Evolutionary conservation across 2,329 filamentous ascomycete species (phyloP).

Genomic region (Rutstroemia sydowiana): DNA sequence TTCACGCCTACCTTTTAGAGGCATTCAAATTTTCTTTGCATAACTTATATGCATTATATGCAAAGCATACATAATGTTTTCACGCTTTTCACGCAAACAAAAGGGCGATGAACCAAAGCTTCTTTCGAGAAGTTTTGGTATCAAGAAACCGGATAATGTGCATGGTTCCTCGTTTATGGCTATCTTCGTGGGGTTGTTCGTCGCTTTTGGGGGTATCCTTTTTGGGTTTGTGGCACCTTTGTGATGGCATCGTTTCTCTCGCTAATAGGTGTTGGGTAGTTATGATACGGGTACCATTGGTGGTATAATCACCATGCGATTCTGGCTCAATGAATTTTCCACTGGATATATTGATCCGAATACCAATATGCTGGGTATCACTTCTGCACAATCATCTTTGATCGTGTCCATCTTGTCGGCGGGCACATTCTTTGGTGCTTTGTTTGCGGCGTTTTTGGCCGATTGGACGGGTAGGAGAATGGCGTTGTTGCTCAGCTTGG

Average conservation of each 20-base stretch:
- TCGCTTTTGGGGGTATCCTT: constrained; percentile 53
- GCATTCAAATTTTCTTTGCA: not conserved
- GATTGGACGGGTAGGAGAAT: constrained; percentile 43
- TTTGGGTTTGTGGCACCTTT: constrained; percentile 39
- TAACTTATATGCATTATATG: not conserved
- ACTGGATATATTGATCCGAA: constrained; percentile 41
- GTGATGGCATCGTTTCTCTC: not conserved
- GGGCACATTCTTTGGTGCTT: constrained; percentile 66
- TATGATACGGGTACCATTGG: constrained; percentile 54
- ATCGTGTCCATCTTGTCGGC: constrained; percentile 64
- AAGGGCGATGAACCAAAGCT: not conserved
- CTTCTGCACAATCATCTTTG: constrained; percentile 49
- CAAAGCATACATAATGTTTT: not conserved
- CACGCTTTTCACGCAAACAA: not conserved
- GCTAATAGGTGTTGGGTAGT: constrained; percentile 13
- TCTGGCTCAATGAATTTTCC: constrained; percentile 44
- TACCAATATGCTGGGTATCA: constrained; percentile 38
- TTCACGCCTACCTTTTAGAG: not conserved
- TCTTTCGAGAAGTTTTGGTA: not conserved
- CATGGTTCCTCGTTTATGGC: constrained; percentile 54
- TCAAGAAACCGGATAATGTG: constrained; percentile 42
- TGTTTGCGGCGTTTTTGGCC: constrained; percentile 34
- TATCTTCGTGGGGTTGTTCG: constrained; percentile 52
- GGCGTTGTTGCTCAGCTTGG: constrained; percentile 56
- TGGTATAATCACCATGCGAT: constrained; percentile 48